phyloP scores from a whole-genome alignment of 768 basidiomycete species.

The Suillus hirtellus region DNA sequence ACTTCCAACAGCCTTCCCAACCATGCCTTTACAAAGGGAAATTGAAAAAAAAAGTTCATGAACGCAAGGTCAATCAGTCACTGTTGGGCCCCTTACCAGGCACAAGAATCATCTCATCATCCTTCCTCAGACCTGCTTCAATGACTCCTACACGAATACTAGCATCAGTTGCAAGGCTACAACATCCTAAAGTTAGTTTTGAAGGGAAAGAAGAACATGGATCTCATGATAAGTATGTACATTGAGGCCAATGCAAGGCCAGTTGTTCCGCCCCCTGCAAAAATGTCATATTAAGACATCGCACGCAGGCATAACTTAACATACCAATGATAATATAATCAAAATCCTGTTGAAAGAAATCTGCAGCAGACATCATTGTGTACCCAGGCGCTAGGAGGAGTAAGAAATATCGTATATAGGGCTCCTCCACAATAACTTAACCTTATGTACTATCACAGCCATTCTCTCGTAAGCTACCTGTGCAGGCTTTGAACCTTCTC shows the following conservation, averaged over 20 bases:
- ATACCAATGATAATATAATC: conserved; percentile 21
- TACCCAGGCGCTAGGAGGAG: background rate
- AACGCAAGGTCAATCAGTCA: background rate
- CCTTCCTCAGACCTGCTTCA: conserved; percentile 18
- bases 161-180: conserved; percentile 15
- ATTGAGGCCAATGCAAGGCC: conserved; percentile 19
- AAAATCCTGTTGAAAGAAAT: conserved; percentile 16
- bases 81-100: conserved; percentile 5
- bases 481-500: background rate
- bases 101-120: conserved; percentile 16
- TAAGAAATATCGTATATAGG: background rate
- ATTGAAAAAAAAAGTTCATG: background rate
- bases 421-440: background rate
- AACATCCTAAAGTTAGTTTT: background rate
- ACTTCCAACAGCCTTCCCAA: conserved; percentile 15
- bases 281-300: background rate
- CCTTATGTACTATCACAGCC: background rate
- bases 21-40: conserved; percentile 9
- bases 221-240: conserved; percentile 3
- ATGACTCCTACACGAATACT: conserved; percentile 16
- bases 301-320: conserved; percentile 1
- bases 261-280: conserved; percentile 18
- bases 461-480: background rate
- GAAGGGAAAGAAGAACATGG: background rate
- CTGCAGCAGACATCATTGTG: conserved; percentile 13